Base-by-base conservation (phyloP, 108 stramenopile species). In the Skeletonema marinoi region DNA sequence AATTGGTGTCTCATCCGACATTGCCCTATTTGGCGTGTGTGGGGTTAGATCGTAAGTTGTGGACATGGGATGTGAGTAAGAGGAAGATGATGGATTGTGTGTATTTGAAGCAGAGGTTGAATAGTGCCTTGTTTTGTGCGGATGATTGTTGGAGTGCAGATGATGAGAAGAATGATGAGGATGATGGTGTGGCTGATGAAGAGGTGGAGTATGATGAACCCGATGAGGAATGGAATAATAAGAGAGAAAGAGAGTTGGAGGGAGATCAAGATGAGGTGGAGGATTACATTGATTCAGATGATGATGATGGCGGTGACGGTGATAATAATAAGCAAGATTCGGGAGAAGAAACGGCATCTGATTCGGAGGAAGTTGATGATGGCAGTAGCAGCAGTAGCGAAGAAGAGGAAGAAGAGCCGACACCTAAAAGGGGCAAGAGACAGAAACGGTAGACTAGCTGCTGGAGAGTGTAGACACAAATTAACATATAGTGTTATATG, bases 91-190 rank as follows among this genome's bases (percentile, higher is more conserved):
- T 89, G 32, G 85, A 89, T 72, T 92, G 92, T 75, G 84, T 93
- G 11, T 95, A 95, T 73, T 69, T 95, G 83, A 95, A 88, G 61
- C 94, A 95, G 85, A 79, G 94, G 58, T 71, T 95, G 79, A 91
- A 90, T 74, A 90, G 90, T 77, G 78, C 92, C n/a, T 67, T 95
- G 65, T 70, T 93, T 68, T 88, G 86, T 32, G 63, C 60, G n/a
- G 90, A 90, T 66, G 75, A 46, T 11, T 51, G 48, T 17, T 71
- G 72, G 74, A 38, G 14, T 67, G 73, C 44, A 38, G 72, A 62
- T 39, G 74, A 73, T 21, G 25, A 38, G 1, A 77, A 39, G 13
- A 67, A 74, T 25, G 42, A 70, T 10, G 38, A 31, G 0, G 60
- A 65, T 17, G 82, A 75, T 31, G 62, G 38, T 19, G 59, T 17